Percentiles rank a stretch among this genome's conserved stretches.
Conservation (phyloP, 2,329 filamentous ascomycete species). For the Hypocreales sp. region DNA sequence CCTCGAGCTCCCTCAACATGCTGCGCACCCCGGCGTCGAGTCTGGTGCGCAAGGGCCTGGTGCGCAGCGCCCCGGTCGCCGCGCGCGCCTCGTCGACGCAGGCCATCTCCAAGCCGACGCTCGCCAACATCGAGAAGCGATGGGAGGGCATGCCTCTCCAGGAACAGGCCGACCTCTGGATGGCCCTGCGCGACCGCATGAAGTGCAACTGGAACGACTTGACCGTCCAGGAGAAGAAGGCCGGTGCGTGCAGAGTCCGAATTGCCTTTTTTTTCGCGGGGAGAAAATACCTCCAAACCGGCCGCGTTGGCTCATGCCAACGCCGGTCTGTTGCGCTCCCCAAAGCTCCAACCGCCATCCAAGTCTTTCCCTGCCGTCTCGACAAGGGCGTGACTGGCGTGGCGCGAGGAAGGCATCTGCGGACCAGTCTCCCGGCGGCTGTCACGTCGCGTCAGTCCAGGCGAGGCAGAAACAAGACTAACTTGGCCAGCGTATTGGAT, state of each 20-base stretch:
- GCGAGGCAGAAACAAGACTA: constrained; percentile 16
- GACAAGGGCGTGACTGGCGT: no score
- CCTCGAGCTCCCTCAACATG: constrained; percentile 22
- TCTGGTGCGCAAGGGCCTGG: constrained; percentile 33
- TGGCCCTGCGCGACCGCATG: constrained; percentile 96
- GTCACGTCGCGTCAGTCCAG: neutral
- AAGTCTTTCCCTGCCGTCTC: no score
- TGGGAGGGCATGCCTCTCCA: constrained; percentile 97
- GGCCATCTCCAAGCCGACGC: constrained; percentile 93
- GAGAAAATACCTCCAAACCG: constrained; percentile 22
- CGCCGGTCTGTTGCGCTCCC: no score
- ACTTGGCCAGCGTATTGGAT: constrained; percentile 83
- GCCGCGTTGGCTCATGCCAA: no score
- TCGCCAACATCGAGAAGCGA: constrained; percentile 97
- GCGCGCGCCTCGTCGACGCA: constrained; percentile 53
- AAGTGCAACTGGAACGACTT: constrained; percentile 94
- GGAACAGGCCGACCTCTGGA: constrained; percentile 99
- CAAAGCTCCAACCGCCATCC: no score
- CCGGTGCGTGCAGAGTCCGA: constrained; percentile 50
- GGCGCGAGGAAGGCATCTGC: no score
- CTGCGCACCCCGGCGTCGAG: constrained; percentile 37
- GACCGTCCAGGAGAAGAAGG: constrained; percentile 96
- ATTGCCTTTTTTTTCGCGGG: constrained; percentile 1
- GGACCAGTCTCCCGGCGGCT: neutral
- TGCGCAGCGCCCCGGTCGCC: constrained; percentile 26